Evolutionary conservation across 306 rosid genomes (phyloP).

Genomic region (Rosa multiflora): DNA sequence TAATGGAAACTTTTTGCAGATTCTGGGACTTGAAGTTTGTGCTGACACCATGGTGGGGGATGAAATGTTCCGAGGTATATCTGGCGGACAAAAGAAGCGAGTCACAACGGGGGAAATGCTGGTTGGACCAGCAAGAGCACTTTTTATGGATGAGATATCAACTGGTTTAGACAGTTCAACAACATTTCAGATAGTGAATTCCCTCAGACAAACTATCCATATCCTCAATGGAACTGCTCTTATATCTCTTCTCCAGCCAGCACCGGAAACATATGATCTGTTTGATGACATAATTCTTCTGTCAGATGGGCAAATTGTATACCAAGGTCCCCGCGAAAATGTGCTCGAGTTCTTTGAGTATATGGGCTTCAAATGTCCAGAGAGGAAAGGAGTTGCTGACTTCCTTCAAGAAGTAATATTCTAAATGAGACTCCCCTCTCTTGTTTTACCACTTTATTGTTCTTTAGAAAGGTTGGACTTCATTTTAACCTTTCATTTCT

Average conservation of each 20-base stretch:
- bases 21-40: slow-evolving; percentile 52
- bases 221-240: slow-evolving; percentile 50
- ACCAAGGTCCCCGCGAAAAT: slow-evolving; percentile 53
- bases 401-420: slow-evolving; percentile 51
- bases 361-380: slow-evolving; percentile 53
- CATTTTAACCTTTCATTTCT: neutral
- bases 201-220: slow-evolving; percentile 41
- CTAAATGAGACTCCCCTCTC: neutral
- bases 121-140: slow-evolving; percentile 52
- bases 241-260: slow-evolving; percentile 55
- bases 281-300: slow-evolving; percentile 52
- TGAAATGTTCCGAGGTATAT: slow-evolving; percentile 52
- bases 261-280: slow-evolving; percentile 59
- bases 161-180: slow-evolving; percentile 65
- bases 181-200: slow-evolving; percentile 50
- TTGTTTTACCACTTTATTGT: neutral
- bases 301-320: slow-evolving; percentile 55
- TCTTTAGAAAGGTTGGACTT: neutral
- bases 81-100: slow-evolving; percentile 57
- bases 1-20: slow-evolving; percentile 16
- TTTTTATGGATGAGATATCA: slow-evolving; percentile 60
- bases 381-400: slow-evolving; percentile 60
- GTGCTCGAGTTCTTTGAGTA: slow-evolving; percentile 45
- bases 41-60: slow-evolving; percentile 52
- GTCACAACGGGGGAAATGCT: slow-evolving; percentile 63